These are phyloP conservation scores for Lactifluus volemus DNA, from an alignment of 768 basidiomycete genomes.

Conservation along the genomic window DNA sequence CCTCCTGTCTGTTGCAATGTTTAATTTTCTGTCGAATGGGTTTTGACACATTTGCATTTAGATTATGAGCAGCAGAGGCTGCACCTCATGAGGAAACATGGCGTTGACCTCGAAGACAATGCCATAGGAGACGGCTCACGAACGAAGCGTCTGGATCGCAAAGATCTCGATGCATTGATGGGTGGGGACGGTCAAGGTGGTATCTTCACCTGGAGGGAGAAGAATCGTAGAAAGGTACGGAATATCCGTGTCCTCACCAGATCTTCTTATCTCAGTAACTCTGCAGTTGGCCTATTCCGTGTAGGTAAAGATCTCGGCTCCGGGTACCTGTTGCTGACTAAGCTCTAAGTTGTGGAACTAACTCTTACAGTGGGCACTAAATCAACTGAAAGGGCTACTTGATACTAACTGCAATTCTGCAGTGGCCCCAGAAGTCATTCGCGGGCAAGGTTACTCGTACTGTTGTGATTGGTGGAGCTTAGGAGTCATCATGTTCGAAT, in stretches of 20 bases:
- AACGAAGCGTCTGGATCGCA: slow-evolving; percentile 72
- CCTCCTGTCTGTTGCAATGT: slow-evolving; percentile 53
- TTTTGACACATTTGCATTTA: slow-evolving; percentile 25
- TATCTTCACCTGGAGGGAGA: slow-evolving; percentile 93
- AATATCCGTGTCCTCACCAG: slow-evolving; percentile 25
- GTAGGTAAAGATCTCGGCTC: slow-evolving; percentile 37
- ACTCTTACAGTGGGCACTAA: slow-evolving; percentile 66
- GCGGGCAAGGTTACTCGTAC: slow-evolving; percentile 87
- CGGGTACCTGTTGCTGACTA: slow-evolving; percentile 20
- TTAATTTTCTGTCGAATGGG: slow-evolving; percentile 2
- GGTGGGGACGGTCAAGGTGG: slow-evolving; percentile 74
- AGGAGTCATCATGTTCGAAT: slow-evolving; percentile 95
- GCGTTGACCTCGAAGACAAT: slow-evolving; percentile 86
- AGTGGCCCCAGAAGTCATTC: slow-evolving; percentile 91
- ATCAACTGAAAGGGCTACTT: not conserved
- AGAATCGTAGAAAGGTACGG: slow-evolving; percentile 82
- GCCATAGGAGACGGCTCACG: slow-evolving; percentile 58
- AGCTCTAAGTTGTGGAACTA: slow-evolving; percentile 66
- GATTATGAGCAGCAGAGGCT: slow-evolving; percentile 93
- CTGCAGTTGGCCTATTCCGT: slow-evolving; percentile 77
- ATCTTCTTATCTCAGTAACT: slow-evolving; percentile 11
- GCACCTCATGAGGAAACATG: slow-evolving; percentile 84
- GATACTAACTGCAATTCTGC: slow-evolving; percentile 11
- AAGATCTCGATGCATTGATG: slow-evolving; percentile 79
- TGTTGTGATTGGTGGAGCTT: slow-evolving; percentile 99